Evolutionary conservation across 2,329 filamentous ascomycete genomes (phyloP).

Genomic region (Neofusicoccum kwambonambiense): DNA sequence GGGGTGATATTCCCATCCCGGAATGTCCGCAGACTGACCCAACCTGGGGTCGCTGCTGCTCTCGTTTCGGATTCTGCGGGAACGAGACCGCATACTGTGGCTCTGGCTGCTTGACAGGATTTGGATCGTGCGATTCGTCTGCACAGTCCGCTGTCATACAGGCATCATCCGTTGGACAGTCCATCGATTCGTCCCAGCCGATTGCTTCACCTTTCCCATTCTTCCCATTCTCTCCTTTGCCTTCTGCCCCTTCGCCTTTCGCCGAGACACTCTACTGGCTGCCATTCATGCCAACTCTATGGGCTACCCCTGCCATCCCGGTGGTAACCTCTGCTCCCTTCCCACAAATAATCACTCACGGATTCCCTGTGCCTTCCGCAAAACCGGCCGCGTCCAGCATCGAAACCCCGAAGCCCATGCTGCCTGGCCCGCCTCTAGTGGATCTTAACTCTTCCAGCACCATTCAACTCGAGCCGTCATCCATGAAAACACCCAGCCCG

Average conservation of each 20-base stretch:
- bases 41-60: not conserved
- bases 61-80: slow-evolving; percentile 1
- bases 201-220: not conserved
- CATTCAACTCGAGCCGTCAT: not conserved
- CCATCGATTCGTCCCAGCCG: too few species aligned
- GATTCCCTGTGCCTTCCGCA: not conserved
- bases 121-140: not conserved
- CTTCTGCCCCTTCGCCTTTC: not conserved
- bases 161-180: not conserved
- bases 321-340: not conserved
- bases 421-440: not conserved
- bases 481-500: not conserved
- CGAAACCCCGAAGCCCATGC: too few species aligned
- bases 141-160: not conserved
- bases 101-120: not conserved
- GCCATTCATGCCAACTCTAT: not conserved
- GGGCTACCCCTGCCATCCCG: not conserved
- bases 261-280: not conserved
- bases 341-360: not conserved
- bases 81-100: not conserved
- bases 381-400: not conserved
- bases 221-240: not conserved
- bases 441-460: not conserved
- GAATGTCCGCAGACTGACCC: not conserved
- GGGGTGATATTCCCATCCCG: not conserved